Base-by-base conservation (phyloP, 2,329 filamentous ascomycete species). In the Aspergillus brasiliensis region DNA sequence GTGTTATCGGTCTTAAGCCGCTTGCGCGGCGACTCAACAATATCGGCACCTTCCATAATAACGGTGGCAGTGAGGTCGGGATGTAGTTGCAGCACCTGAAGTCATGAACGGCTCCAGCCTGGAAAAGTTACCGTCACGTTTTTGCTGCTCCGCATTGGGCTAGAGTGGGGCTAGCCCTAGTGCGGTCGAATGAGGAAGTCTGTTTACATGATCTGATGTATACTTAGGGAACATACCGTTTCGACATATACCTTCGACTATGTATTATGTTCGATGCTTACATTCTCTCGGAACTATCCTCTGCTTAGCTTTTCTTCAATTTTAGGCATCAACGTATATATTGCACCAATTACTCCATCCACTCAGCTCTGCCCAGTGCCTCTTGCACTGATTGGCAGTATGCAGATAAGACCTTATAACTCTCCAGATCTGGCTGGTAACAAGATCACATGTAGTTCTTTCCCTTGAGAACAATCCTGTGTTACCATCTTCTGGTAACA, bases 1-100 rank as follows among this genome's bases (percentile, higher is more conserved):
- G 37, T 44, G 59, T 71, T 68, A 8, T 73, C 67, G 0, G 68
- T 73, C 69, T 75, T 75, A 10, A 72, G 64, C 19, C 73, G 71
- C 70, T 75, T 75, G 10, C 72, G 72, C 59, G 73, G 73, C n/a
- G 73, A 73, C 60, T 75, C 73, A 23, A 68, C 57, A 13, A 70
- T 59, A 53, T 75, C 73, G 51, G 64, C 63, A 44, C 67, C 67
- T 57, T 74, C 71, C 73, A 75, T 73, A 62, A 56, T 63, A 56
- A 58, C 56, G 57, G 34, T 53, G 37, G 34, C 28, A 40, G 21
- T 17, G 25, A 38, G 19, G 40, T n/a, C 10, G n/a, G 38, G 53
- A 44, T 28, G 52, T 34, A 57, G 59, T 53, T 60, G 55, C 49
- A 61, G 60, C 66, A 56, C 44, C 51, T 62, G 53, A 62, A 60